Evolutionary conservation across 495 filamentous ascomycete species (phyloP).

Genomic region (Talaromyces nanjingensis): DNA sequence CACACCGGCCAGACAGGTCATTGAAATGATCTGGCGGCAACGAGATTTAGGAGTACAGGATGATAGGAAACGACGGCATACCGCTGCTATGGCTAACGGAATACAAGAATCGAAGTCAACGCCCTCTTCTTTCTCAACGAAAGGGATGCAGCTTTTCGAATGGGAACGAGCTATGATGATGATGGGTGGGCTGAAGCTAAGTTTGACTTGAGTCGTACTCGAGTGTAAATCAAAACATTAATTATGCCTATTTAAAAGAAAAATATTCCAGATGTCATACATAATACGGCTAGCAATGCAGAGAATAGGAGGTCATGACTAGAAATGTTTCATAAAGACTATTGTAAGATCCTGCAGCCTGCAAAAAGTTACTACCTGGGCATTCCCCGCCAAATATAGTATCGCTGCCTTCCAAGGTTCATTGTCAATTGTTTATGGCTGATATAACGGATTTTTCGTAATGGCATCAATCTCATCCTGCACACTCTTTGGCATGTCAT

Average conservation of each 20-base stretch:
- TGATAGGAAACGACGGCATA: conserved; percentile 16
- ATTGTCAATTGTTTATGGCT: no score
- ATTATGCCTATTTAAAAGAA: no score
- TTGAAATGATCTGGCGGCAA: conserved; percentile 21
- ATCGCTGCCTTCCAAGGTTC: no score
- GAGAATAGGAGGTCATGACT: no score
- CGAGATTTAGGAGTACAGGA: conserved; percentile 16
- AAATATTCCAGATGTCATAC: no score
- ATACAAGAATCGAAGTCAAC: not conserved
- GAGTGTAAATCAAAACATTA: not conserved
- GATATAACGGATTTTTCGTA: not conserved
- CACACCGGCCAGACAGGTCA: conserved; percentile 23
- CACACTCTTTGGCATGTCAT: not conserved
- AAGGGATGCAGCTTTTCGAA: conserved; percentile 14
- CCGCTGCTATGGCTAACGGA: conserved; percentile 6
- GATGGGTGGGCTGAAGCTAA: conserved; percentile 20
- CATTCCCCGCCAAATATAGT: no score
- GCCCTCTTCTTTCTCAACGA: not conserved
- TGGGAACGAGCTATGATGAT: conserved; percentile 27
- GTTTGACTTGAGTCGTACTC: conserved; percentile 15
- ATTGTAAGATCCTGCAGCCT: no score
- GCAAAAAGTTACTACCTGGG: no score
- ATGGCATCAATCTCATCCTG: conserved; percentile 1
- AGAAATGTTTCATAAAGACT: no score
- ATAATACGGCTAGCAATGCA: no score